Percentiles rank a stretch among this genome's conserved stretches.
Conservation (phyloP, 1,139 yeast genomes). For the Saccharomyces pastorianus region DNA sequence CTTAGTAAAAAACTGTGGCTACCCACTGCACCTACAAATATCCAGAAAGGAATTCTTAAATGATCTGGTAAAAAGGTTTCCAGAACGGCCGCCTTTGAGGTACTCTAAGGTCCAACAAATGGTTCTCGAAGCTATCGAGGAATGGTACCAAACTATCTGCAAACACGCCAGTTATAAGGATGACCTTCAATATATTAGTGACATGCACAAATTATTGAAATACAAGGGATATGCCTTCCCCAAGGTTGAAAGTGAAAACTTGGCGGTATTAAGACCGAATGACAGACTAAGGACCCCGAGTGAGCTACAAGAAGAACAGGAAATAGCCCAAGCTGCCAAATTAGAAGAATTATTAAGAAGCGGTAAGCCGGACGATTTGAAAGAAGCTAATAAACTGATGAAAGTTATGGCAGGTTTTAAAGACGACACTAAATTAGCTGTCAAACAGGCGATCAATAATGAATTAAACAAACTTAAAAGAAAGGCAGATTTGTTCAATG, state of each 20-base stretch:
- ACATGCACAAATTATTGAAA: slow-evolving; percentile 84
- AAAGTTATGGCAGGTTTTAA: slow-evolving; percentile 96
- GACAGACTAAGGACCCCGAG: slow-evolving; percentile 83
- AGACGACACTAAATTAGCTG: slow-evolving; percentile 60
- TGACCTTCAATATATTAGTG: slow-evolving; percentile 85
- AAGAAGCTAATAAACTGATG: slow-evolving; percentile 94
- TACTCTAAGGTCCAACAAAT: slow-evolving; percentile 77
- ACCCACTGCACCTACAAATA: slow-evolving; percentile 90
- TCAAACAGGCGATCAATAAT: slow-evolving; percentile 70
- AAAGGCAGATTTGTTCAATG: slow-evolving; percentile 83
- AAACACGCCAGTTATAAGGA: slow-evolving; percentile 83
- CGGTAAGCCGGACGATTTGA: slow-evolving; percentile 91
- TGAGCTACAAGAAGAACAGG: slow-evolving; percentile 87
- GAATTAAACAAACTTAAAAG: slow-evolving; percentile 80
- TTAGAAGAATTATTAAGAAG: slow-evolving; percentile 90
- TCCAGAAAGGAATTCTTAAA: slow-evolving; percentile 91
- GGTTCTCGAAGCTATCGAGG: slow-evolving; percentile 85
- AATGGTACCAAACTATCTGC: slow-evolving; percentile 95
- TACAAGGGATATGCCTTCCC: slow-evolving; percentile 92
- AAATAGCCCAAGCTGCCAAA: slow-evolving; percentile 87
- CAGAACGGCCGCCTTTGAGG: slow-evolving; percentile 87
- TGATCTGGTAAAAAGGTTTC: slow-evolving; percentile 86
- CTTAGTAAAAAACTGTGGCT: slow-evolving; percentile 94
- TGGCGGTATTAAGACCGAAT: slow-evolving; percentile 88
- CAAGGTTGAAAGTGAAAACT: slow-evolving; percentile 80